Evolutionary conservation across 495 filamentous ascomycete genomes (phyloP), one percentile per base, ranked within the genome.

Genomic region (Hyaloscypha hepaticicola): DNA sequence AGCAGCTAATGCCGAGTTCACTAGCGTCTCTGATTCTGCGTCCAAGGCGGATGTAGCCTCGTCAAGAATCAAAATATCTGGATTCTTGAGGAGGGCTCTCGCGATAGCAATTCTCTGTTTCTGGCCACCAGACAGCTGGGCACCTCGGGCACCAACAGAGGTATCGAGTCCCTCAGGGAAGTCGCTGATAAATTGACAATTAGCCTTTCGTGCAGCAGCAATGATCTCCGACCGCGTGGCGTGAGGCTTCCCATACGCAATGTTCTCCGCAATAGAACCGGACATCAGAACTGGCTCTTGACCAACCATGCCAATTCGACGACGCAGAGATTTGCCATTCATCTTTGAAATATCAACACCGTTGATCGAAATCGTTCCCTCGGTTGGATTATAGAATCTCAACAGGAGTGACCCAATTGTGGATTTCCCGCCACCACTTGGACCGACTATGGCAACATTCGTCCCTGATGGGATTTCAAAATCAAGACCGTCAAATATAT

Each of bases 41-140:
- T 99, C 95, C 14, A 99, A 85, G 4, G 95, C 95, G 45, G 89
- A 92, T 6, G 91, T 96, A 19, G 91, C 92, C 82, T 99, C 95
- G 73, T 99, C 95, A 1, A 99, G 84, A 65, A 99, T 94, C 60
- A 99, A 74, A 71, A 99, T 97, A 74, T 99, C 96, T 0, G 95
- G 95, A 58, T 96, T 86, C 77, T 98, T 98, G 70, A 99, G 88
- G 24, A 99, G 81, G 9, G 95, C 95, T 55, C 95, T 84, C 0
- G 95, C 95, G 76, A 99, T 98, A 26, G 95, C 96, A 70, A 99
- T 97, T 62, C 95, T 90, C 73, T 98, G 96, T 76, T 98, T 98
- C 75, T 99, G 95, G 1, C 95, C 95, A 34, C 95, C 95, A 8
- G 92, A 96, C 7, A 99, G 82, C 74, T 97, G 95, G 3, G 95